Evolutionary conservation across 2,329 filamentous ascomycete species (phyloP), one percentile per base, ranked within the genome.

Genomic region (Xylaria sp.): DNA sequence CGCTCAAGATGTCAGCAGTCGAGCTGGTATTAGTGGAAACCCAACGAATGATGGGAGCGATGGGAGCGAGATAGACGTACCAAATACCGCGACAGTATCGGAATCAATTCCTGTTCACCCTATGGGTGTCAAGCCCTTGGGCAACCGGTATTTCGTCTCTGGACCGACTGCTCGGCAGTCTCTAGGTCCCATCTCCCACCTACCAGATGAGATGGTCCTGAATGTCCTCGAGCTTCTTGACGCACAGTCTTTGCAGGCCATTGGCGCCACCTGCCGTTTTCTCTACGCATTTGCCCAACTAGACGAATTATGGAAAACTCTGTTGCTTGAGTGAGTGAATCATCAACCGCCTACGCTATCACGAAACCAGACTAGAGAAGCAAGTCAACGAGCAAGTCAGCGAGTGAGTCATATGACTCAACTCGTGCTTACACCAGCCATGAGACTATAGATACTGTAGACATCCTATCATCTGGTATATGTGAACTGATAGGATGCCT

Each of bases 281-380:
- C 75, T 97, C 16, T 93, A 92, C 77, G 92, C 92, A 1, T 95
- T 93, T 69, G 89, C 88, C 50, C 80, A 87, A 45, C 85, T 85
- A 44, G 93, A 97, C 60, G 93, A 97, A 65, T 71, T 97, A 34
- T 97, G 93, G 93, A 92, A 94, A 72, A 73, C 86, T 17, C 72
- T 96, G 18, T 95, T 93, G 66, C 80, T 96, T 60, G 83, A 85
- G 92, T 96, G 86, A 84, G 91, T 86, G 54, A 52, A 44, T 43
- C 47, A 52, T 47, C 44, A 47, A 29, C 54, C 54, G 37, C 54
- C 54, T 57, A 26, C 39, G 2, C 37, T 22, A 21, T 21, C 11
- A 11, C 39, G 16, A 44, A 24, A 8, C 26, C 24, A 50, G 38
- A 9, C n/a, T 22, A 13, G 24, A 37, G 38, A 40, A 19, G 19